Percentiles rank a stretch among this genome's conserved stretches.
phyloP scores from a whole-genome alignment of 2,329 filamentous ascomycete species.

The Hypoxylon sp. region DNA sequence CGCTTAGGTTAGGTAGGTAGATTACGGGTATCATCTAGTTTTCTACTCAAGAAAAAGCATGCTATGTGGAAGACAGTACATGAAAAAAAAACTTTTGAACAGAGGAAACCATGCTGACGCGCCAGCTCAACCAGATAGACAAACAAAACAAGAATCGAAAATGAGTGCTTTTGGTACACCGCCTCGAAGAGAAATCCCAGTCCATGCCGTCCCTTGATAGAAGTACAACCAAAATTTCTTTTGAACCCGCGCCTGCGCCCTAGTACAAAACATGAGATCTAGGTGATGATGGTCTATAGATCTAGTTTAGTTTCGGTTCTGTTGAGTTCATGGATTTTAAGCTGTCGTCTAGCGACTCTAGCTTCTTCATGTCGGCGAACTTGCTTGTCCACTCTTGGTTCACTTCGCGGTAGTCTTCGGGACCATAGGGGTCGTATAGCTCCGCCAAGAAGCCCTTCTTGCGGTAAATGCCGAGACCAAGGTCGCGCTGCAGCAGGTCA shows the following conservation, averaged over 20 bases:
- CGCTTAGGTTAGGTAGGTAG: background rate
- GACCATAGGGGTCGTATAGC: constrained; percentile 69
- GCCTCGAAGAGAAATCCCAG: constrained; percentile 33
- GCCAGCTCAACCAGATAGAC: constrained; percentile 24
- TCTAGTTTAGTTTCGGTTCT: constrained; percentile 28
- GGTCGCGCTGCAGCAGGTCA: constrained; percentile 75
- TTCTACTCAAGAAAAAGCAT: constrained; percentile 37
- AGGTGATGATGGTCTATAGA: constrained; percentile 14
- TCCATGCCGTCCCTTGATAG: constrained; percentile 33
- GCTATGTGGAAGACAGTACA: constrained; percentile 25
- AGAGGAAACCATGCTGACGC: constrained; percentile 34
- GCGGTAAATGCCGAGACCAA: constrained; percentile 71
- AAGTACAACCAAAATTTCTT: constrained; percentile 32
- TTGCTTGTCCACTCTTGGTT: constrained; percentile 65
- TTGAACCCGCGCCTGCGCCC: constrained; percentile 14
- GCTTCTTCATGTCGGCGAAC: constrained; percentile 42
- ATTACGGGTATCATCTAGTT: constrained; percentile 42
- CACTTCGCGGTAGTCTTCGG: constrained; percentile 69
- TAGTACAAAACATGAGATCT: constrained; percentile 25
- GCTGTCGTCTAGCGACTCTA: constrained; percentile 36
- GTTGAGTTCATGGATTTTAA: constrained; percentile 25
- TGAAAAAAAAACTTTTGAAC: constrained; percentile 17
- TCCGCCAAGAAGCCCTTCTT: constrained; percentile 69
- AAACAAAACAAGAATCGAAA: constrained; percentile 20
- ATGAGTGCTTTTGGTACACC: constrained; percentile 37